Percentiles rank a stretch among this genome's conserved stretches.
Evolutionary conservation across 129 eudicot species (phyloP).

Genomic region (Cynara cardunculus): DNA sequence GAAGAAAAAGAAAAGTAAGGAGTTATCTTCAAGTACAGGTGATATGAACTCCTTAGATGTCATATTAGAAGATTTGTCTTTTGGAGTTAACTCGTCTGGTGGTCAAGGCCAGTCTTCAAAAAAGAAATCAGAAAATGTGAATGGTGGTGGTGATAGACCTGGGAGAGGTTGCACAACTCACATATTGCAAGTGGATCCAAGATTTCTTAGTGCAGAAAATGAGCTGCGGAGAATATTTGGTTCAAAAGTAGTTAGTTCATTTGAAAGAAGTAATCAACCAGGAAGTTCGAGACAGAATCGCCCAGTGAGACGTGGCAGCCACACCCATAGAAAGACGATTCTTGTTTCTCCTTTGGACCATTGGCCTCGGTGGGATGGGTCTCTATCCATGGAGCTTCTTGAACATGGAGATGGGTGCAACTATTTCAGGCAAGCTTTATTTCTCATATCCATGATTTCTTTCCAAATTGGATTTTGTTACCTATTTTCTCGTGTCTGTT

Average conservation of each 20-base stretch:
- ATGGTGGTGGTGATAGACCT: constrained; percentile 14
- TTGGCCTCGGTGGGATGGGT: constrained; percentile 99
- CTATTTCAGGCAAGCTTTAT: constrained; percentile 53
- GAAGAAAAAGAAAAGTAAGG: constrained; percentile 64
- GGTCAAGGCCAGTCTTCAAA: constrained; percentile 22
- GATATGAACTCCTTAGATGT: constrained; percentile 20
- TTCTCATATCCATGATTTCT: background rate
- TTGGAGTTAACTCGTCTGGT: constrained; percentile 47
- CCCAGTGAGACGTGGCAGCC: constrained; percentile 67
- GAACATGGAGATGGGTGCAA: constrained; percentile 54
- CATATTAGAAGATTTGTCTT: constrained; percentile 38
- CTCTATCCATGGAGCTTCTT: constrained; percentile 78
- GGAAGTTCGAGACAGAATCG: constrained; percentile 70
- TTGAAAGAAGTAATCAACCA: constrained; percentile 57
- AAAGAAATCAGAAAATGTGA: constrained; percentile 24
- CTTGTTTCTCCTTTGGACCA: constrained; percentile 75
- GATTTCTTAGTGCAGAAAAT: constrained; percentile 74
- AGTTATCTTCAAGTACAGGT: constrained; percentile 13
- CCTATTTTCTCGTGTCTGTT: background rate
- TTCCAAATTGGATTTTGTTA: background rate
- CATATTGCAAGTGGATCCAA: constrained; percentile 78
- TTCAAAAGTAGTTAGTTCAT: constrained; percentile 75
- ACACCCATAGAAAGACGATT: constrained; percentile 51
- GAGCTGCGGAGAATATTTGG: constrained; percentile 93
- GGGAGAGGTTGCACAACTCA: constrained; percentile 36